Evolutionary conservation across 306 rosid genomes (phyloP), one percentile per base, ranked within the genome.

Genomic region (Cucurbita pepo): DNA sequence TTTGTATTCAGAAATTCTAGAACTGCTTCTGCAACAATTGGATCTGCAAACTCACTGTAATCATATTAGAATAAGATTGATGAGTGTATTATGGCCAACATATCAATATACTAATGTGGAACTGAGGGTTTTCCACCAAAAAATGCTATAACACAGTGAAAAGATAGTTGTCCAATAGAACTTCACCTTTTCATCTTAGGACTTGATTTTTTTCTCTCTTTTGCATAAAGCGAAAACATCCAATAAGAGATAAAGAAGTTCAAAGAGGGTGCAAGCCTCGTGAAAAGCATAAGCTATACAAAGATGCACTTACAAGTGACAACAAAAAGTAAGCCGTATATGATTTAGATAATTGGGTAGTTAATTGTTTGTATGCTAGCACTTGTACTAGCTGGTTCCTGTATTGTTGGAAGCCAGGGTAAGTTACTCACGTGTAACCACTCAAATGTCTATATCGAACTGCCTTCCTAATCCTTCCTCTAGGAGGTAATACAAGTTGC

Each of bases 41-140:
- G 95, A 81, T 94, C 96, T 61, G 97, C 91, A 80, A 94, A 94
- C 84, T 94, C 98, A 85, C 96, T 94, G 87, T 80, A 88, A 71
- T 10, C 67, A 71, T 65, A 79, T 54, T 80, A 75, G 81, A 76
- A 75, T 45, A 77, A 71, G 16, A 74, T 69, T 13, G 60, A 72
- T 40, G 48, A 14, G 75, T 18, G 76, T 21, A 69, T 64, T 19
- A 10, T 30, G 5, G 37, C 48, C 73, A 21, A n/a, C 57, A 48
- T 22, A 22, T 14, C 12, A 69, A 69, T 25, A 13, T 8, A 30
- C 14, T 69, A 16, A 45, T 47, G 25, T 11, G 7, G 48, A 37
- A 34, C 15, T 34, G 21, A 61, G 58, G 56, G 7, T 25, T 14
- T 16, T 2, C 13, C 72, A 67, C 73, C 57, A 14, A 69, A 25